Evolutionary conservation across 768 basidiomycete species (phyloP).

Genomic region (Stropharia rugosoannulata): DNA sequence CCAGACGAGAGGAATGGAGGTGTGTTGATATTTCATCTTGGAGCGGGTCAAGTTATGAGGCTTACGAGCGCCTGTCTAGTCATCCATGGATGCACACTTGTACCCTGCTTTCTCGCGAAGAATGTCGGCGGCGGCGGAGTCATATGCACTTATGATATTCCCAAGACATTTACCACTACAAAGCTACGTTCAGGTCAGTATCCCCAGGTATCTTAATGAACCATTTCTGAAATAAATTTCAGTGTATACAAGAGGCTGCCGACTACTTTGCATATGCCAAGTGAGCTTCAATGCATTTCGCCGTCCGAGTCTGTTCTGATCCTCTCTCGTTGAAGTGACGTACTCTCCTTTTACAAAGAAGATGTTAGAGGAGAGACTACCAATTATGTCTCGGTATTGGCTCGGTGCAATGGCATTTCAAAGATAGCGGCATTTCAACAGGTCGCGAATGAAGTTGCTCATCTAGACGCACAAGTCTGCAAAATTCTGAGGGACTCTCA

Average conservation of each 20-base stretch:
- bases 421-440: slow-evolving; percentile 24
- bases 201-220: not conserved
- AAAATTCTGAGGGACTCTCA: slow-evolving; percentile 21
- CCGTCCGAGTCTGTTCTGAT: not conserved
- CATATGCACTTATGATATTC: slow-evolving; percentile 35
- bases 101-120: slow-evolving; percentile 22
- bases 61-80: not conserved
- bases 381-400: slow-evolving; percentile 33
- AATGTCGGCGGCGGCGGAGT: slow-evolving; percentile 32
- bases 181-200: slow-evolving; percentile 21
- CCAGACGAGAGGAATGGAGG: slow-evolving; percentile 12
- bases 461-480: slow-evolving; percentile 3
- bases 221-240: too few species aligned
- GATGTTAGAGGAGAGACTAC: slow-evolving; percentile 30
- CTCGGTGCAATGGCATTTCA: slow-evolving; percentile 17
- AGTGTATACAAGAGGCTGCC: slow-evolving; percentile 2
- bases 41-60: not conserved
- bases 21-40: not conserved
- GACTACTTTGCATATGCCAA: slow-evolving; percentile 1
- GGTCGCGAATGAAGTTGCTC: slow-evolving; percentile 24
- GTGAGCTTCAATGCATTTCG: not conserved
- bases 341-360: slow-evolving; percentile 42
- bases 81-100: slow-evolving; percentile 8
- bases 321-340: slow-evolving; percentile 25
- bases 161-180: slow-evolving; percentile 26